Conservation (phyloP, 2,329 filamentous ascomycete species). For the Pseudopithomyces maydicus region DNA sequence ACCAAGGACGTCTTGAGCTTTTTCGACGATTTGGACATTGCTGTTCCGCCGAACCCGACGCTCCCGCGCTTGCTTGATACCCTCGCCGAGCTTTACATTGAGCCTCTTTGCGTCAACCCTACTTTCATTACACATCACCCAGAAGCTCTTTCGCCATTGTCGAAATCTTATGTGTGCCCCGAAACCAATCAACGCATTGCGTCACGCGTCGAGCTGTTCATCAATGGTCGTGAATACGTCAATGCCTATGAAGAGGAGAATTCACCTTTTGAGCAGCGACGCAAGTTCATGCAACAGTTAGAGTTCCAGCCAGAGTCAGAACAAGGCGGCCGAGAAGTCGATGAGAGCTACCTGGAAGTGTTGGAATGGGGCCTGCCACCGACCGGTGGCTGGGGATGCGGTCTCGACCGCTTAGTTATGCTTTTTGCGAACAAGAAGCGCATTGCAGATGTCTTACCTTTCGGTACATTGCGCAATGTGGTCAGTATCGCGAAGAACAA, state of each 20-base stretch:
- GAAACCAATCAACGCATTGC: constrained; percentile 72
- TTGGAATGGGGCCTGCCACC: constrained; percentile 91
- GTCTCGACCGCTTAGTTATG: constrained; percentile 91
- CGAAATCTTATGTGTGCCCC: constrained; percentile 81
- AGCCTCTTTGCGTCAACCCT: constrained; percentile 73
- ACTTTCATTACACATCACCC: constrained; percentile 91
- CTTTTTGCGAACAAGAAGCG: constrained; percentile 77
- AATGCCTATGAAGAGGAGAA: constrained; percentile 99
- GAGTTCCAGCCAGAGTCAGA: constrained; percentile 40
- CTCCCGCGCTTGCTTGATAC: constrained; percentile 79
- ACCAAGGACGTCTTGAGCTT: constrained; percentile 62
- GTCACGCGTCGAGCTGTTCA: constrained; percentile 84
- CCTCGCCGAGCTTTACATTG: constrained; percentile 76
- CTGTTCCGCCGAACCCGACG: constrained; percentile 58
- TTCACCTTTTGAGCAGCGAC: constrained; percentile 80
- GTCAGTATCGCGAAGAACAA: constrained; percentile 45
- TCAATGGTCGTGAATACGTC: constrained; percentile 78
- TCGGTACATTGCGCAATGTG: constrained; percentile 77
- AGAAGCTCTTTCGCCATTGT: constrained; percentile 85
- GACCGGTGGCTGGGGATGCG: constrained; percentile 95
- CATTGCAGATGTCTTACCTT: constrained; percentile 85
- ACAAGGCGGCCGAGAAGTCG: constrained; percentile 57
- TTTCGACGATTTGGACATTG: constrained; percentile 57
- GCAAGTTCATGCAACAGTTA: constrained; percentile 74
- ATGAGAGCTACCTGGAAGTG: constrained; percentile 83